Conservation (phyloP, 2,329 filamentous ascomycete species). For the Graphium sp. region DNA sequence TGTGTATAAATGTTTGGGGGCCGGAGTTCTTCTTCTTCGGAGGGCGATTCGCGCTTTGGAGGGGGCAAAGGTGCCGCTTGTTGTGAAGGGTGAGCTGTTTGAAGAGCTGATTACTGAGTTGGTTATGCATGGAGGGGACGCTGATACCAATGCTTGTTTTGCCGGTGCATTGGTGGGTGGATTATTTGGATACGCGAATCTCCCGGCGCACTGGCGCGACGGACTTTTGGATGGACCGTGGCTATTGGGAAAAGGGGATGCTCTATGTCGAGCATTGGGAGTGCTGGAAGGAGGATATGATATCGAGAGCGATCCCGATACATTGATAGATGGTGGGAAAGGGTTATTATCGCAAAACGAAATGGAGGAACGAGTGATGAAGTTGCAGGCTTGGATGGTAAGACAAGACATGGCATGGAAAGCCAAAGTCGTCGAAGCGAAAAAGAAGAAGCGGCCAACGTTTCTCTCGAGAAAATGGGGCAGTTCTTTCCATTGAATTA, state of each 20-base stretch:
- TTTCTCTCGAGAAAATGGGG: no score
- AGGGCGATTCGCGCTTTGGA: conserved; percentile 19
- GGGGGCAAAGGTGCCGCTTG: conserved; percentile 6
- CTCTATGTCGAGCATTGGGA: conserved; percentile 19
- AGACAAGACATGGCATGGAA: no score
- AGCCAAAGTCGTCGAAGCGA: no score
- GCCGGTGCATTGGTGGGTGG: conserved; percentile 31
- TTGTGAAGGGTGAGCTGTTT: conserved; percentile 15
- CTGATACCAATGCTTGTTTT: conserved; percentile 35
- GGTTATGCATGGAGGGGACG: conserved; percentile 33
- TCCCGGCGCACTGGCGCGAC: conserved; percentile 30
- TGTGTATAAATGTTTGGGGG: conserved; percentile 34
- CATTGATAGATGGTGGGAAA: conserved; percentile 21
- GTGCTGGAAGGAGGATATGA: conserved; percentile 15
- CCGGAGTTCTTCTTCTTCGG: conserved; percentile 25
- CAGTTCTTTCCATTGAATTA: no score
- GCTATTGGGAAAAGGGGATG: conserved; percentile 24
- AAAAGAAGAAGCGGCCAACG: no score
- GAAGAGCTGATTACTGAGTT: conserved; percentile 28
- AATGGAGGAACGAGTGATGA: conserved; percentile 16
- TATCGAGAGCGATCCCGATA: conserved; percentile 19
- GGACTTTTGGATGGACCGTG: conserved; percentile 26
- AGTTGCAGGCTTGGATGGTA: conserved; percentile 15
- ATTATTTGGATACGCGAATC: conserved; percentile 24
- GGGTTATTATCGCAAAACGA: conserved; percentile 18